Evolutionary conservation across 2,329 filamentous ascomycete species (phyloP).

Genomic region (Microcyclospora tardicrescens): DNA sequence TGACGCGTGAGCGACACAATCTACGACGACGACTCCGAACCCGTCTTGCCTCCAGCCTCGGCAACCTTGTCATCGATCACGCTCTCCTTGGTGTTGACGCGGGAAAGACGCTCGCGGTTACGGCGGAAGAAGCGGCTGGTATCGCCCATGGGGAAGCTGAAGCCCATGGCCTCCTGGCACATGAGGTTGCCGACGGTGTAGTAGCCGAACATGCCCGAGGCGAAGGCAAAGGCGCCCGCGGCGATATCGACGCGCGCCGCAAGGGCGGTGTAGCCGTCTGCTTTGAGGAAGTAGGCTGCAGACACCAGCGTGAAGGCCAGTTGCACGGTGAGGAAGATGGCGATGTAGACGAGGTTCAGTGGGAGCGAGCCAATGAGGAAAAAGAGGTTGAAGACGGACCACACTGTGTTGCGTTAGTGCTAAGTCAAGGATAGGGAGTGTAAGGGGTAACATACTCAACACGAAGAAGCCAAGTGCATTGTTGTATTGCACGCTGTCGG

Average conservation of each 20-base stretch:
- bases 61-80: no score
- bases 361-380: slow-evolving; percentile 35
- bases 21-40: no score
- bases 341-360: slow-evolving; percentile 36
- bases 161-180: slow-evolving; percentile 26
- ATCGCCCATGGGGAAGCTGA: slow-evolving; percentile 31
- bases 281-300: slow-evolving; percentile 33
- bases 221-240: slow-evolving; percentile 35
- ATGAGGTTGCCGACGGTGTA: slow-evolving; percentile 33
- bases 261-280: slow-evolving; percentile 28
- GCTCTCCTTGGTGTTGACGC: no score
- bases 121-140: slow-evolving; percentile 28
- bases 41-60: no score
- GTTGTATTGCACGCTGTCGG: slow-evolving; percentile 31
- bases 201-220: slow-evolving; percentile 34
- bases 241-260: slow-evolving; percentile 30
- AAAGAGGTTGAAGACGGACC: slow-evolving; percentile 35
- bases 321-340: slow-evolving; percentile 37
- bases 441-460: slow-evolving; percentile 20
- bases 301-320: slow-evolving; percentile 32
- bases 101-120: slow-evolving; percentile 6
- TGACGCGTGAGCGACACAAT: no score
- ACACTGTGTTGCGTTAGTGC: slow-evolving; percentile 19
- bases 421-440: not conserved
- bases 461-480: slow-evolving; percentile 41